Evolutionary conservation across 352 stramenopile genomes (phyloP), one percentile per base, ranked within the genome.

Genomic region (Globisporangium ultimum): DNA sequence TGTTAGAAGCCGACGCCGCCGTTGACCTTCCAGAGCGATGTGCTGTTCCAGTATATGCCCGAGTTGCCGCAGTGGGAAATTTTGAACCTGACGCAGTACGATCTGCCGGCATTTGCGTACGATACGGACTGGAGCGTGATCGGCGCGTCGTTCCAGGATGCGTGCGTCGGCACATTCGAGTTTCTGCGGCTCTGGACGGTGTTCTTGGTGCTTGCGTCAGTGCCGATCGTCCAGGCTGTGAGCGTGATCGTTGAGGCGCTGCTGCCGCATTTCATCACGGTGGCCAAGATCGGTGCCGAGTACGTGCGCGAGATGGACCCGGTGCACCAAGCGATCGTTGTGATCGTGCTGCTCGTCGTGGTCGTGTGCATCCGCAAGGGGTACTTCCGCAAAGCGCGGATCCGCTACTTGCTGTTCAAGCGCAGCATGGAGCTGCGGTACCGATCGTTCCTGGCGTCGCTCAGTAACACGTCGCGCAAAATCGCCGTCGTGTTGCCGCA

Each of bases 81-180:
- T 6, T 56, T 76, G 20, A 68, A 74, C 36, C 61, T 57, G 45
- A 61, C 69, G 21, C 66, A 65, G 36, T 58, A 71, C 38, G 53
- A 79, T 12, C 64, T 81, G 21, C 72, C 71, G 21, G 50, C 71
- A 52, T 87, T 89, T 40, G 63, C 55, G 13, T 69, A 77, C 34
- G 68, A 75, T 36, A 84, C 81, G 12, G 68, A 91, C 50, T 94
- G 82, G 82, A 34, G 52, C 15, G 82, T 61, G n/a, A 87, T 94
- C 53, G 79, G 75, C 13, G 53, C 71, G 2, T 73, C 80, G 1
- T 56, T 93, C 15, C 67, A 88, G 56, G 78, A 66, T 12, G 80
- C 78, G 9, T 51, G 80, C 6, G 47, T 88, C 8, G 78, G 61
- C 43, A 79, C 83, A 21, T 87, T 87, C 57, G 71, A 87, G 41